Percentiles rank a stretch among this genome's conserved stretches.
Evolutionary conservation across 139 green algal species (phyloP).

Genomic region (Picochlorum sp.): DNA sequence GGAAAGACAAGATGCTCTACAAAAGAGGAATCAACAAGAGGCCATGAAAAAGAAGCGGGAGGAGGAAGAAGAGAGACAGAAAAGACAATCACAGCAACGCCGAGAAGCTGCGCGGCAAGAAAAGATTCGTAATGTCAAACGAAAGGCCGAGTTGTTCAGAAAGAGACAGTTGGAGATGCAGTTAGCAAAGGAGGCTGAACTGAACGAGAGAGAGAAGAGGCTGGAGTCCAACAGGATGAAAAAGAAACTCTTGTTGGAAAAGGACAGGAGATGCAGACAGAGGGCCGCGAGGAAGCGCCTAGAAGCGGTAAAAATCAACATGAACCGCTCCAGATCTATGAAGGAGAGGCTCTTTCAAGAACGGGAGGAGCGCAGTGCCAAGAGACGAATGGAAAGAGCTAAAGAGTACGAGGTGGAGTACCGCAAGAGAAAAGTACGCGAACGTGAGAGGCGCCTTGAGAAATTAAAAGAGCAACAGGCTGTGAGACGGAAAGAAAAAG

Average conservation of each 20-base stretch:
- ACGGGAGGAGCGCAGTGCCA: too few species aligned
- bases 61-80: neutral
- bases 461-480: too few species aligned
- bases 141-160: neutral
- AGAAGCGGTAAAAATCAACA: neutral
- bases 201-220: neutral
- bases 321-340: neutral
- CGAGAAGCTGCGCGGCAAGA: conserved; percentile 1
- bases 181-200: too few species aligned
- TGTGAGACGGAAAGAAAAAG: too few species aligned
- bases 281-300: neutral
- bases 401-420: too few species aligned
- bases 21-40: neutral
- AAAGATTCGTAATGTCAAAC: neutral
- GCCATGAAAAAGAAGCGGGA: neutral
- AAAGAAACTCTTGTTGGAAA: neutral
- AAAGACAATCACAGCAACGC: neutral
- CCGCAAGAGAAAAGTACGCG: too few species aligned
- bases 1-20: neutral
- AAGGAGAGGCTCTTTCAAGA: neutral
- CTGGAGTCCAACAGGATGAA: neutral
- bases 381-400: too few species aligned
- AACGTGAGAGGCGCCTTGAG: too few species aligned
- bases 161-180: neutral
- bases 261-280: neutral